Conservation (phyloP, 257 asterid species). For the Cynanchum wilfordii region DNA sequence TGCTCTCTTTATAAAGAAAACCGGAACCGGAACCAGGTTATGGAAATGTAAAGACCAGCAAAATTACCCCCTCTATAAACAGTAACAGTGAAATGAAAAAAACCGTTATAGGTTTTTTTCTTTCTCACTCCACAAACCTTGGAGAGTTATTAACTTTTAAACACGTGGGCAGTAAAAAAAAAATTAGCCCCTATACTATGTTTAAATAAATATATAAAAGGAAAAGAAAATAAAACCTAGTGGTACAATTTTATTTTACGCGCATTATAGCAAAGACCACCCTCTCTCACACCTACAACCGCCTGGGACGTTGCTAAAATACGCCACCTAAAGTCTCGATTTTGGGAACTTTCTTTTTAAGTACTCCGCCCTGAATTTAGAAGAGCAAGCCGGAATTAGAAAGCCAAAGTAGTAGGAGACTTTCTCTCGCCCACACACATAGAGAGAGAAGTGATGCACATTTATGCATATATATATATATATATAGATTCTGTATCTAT, state of each 20-base stretch:
- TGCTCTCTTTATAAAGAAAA: no score
- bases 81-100: conserved; percentile 4
- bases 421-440: conserved; percentile 15
- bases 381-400: conserved; percentile 38
- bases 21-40: no score
- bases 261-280: conserved; percentile 22
- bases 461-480: conserved; percentile 1
- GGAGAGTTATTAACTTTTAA: conserved; percentile 18
- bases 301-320: conserved; percentile 18
- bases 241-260: conserved; percentile 6
- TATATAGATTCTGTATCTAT: background rate
- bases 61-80: background rate
- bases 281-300: conserved; percentile 6
- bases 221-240: background rate
- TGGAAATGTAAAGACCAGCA: background rate
- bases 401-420: conserved; percentile 21
- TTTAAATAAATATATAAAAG: background rate
- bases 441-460: conserved; percentile 4
- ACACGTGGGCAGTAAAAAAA: conserved; percentile 22
- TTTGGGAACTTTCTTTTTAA: conserved; percentile 25
- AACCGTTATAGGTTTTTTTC: background rate
- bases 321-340: conserved; percentile 10
- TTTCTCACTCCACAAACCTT: conserved; percentile 11
- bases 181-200: background rate
- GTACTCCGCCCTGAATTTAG: conserved; percentile 23